A percentile compares a stretch with the other conserved stretches of the same genome.
Conservation (phyloP, 371 early-diverging fungal species). For the Mortierella sp. region DNA sequence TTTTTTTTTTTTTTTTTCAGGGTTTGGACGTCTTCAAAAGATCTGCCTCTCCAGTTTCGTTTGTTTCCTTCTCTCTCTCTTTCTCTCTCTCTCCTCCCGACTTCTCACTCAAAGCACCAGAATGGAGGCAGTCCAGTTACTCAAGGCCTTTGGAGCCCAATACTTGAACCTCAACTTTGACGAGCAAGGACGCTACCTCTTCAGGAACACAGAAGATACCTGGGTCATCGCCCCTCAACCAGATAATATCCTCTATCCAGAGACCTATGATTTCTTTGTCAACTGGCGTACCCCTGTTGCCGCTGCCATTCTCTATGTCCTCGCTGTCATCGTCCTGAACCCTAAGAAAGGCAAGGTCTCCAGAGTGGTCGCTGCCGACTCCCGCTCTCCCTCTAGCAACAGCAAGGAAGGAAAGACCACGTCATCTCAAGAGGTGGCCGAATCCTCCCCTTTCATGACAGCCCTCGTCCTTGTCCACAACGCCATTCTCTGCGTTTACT, state of each 20-base stretch:
- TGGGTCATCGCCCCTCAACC: conserved; percentile 46
- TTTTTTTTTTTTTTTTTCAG: too few relatives aligned
- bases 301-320: conserved; percentile 36
- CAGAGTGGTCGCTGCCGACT: conserved; percentile 48
- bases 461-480: conserved; percentile 70
- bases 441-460: conserved; percentile 54
- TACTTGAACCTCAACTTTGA: conserved; percentile 47
- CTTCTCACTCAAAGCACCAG: background rate
- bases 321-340: conserved; percentile 48
- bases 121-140: conserved; percentile 23
- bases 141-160: conserved; percentile 38
- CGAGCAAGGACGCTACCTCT: conserved; percentile 32
- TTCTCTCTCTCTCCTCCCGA: too few relatives aligned
- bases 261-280: conserved; percentile 49
- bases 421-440: conserved; percentile 28
- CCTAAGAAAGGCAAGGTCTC: conserved; percentile 54
- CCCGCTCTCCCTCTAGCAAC: conserved; percentile 21
- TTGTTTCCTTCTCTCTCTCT: too few relatives aligned
- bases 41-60: too few relatives aligned
- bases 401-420: conserved; percentile 5
- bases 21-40: too few relatives aligned
- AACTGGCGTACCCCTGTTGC: conserved; percentile 52
- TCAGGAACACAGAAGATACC: conserved; percentile 36
- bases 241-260: conserved; percentile 48
- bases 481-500: conserved; percentile 63